Percentiles rank a stretch among this genome's conserved stretches.
Evolutionary conservation across 192 early-diverging fungal genomes (phyloP).

Genomic region (Umbelopsis isabellina): DNA sequence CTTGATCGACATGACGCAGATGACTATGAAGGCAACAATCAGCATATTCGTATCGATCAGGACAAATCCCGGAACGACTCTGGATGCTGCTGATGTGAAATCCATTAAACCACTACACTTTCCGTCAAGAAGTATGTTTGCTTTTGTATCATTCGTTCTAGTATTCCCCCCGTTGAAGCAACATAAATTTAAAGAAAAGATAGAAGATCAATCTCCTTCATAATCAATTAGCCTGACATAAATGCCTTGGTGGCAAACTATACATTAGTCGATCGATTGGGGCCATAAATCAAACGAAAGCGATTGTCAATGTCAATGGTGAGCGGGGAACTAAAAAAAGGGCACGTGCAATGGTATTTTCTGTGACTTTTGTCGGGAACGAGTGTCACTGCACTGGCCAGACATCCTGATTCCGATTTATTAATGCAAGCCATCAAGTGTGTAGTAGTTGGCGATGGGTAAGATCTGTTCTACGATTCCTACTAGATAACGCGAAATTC

Average conservation of each 20-base stretch:
- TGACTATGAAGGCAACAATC: conserved; percentile 3
- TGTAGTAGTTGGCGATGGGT: conserved; percentile 88
- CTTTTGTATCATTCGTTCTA: no score
- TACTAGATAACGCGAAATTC: background rate
- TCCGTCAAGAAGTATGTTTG: no score
- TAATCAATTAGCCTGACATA: no score
- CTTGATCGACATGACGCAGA: conserved; percentile 6
- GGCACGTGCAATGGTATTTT: conserved; percentile 8
- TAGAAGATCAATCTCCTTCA: no score
- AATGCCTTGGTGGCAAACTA: no score
- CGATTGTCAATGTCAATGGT: no score
- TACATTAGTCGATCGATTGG: no score
- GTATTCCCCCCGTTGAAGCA: no score
- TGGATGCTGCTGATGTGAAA: background rate
- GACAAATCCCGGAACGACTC: background rate
- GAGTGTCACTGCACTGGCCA: background rate
- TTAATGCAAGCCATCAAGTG: conserved; percentile 90
- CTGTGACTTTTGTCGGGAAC: conserved; percentile 8
- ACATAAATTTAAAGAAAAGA: no score
- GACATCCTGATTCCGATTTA: background rate
- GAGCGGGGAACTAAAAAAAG: no score
- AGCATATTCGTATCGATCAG: conserved; percentile 4
- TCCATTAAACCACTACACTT: background rate
- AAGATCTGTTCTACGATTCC: conserved; percentile 27
- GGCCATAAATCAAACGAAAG: no score